Evolutionary conservation across 768 basidiomycete genomes (phyloP).

Genomic region (Omphalotus guepiniiformis): DNA sequence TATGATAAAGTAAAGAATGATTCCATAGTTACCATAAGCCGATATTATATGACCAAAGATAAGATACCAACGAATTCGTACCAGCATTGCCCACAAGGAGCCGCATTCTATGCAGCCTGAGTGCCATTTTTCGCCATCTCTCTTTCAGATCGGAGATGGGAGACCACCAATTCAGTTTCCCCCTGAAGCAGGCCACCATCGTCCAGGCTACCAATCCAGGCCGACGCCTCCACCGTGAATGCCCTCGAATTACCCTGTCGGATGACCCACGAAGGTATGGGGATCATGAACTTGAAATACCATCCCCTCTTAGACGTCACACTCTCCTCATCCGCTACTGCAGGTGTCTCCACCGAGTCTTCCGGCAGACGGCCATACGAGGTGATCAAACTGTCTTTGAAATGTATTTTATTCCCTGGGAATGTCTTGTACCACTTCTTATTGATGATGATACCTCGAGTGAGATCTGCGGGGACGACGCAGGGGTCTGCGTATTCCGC

Average conservation of each 20-base stretch:
- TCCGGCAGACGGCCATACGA: slow-evolving; percentile 1
- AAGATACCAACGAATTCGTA: too few relatives aligned
- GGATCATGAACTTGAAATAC: slow-evolving; percentile 10
- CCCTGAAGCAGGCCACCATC: slow-evolving; percentile 3
- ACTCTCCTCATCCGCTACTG: background rate
- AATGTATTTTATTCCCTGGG: background rate
- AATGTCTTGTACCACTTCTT: slow-evolving; percentile 8
- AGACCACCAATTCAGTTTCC: slow-evolving; percentile 5
- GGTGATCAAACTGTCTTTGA: slow-evolving; percentile 6
- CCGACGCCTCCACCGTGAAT: slow-evolving; percentile 2
- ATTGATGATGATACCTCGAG: slow-evolving; percentile 7
- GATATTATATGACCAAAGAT: too few relatives aligned
- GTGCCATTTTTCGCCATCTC: slow-evolving; percentile 7
- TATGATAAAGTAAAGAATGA: too few relatives aligned
- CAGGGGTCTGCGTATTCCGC: slow-evolving; percentile 3
- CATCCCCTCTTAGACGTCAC: slow-evolving; percentile 1
- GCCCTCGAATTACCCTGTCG: slow-evolving; percentile 6
- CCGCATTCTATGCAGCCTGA: too few relatives aligned
- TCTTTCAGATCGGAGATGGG: slow-evolving; percentile 6
- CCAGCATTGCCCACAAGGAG: too few relatives aligned
- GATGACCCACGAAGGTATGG: slow-evolving; percentile 8
- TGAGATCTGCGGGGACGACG: slow-evolving; percentile 7
- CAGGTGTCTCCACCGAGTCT: slow-evolving; percentile 2
- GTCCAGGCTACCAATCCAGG: slow-evolving; percentile 4
- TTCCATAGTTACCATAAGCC: too few relatives aligned